These are phyloP conservation scores for Xerocomus brunneocitrinus DNA, from an alignment of 768 basidiomycete species.

Conservation along the genomic window DNA sequence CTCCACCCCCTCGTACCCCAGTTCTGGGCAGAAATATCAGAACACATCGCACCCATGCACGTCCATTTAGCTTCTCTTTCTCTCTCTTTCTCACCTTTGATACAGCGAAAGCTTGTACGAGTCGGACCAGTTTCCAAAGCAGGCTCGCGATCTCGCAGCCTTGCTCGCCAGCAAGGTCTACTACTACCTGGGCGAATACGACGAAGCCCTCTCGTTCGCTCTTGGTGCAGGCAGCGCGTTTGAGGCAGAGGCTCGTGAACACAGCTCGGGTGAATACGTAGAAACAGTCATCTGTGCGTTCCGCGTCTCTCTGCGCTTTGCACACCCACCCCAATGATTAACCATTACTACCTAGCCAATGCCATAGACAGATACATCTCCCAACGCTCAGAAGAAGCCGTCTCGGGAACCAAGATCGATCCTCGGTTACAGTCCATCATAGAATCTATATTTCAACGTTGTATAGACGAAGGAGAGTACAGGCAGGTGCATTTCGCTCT, in stretches of 20 bases:
- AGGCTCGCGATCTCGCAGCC: slow-evolving; percentile 79
- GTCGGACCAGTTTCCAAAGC: slow-evolving; percentile 64
- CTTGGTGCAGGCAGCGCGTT: slow-evolving; percentile 87
- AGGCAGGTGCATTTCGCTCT: slow-evolving; percentile 60
- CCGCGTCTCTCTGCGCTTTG: background rate
- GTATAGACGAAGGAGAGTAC: slow-evolving; percentile 84
- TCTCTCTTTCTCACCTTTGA: slow-evolving; percentile 6
- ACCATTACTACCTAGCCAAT: slow-evolving; percentile 56
- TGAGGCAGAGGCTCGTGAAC: slow-evolving; percentile 59
- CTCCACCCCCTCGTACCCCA: slow-evolving; percentile 82
- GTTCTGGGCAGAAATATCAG: slow-evolving; percentile 99
- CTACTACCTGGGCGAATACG: slow-evolving; percentile 92
- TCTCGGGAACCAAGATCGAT: slow-evolving; percentile 61
- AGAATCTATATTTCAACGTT: slow-evolving; percentile 82
- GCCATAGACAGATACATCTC: slow-evolving; percentile 93
- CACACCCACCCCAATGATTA: background rate
- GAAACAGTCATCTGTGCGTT: slow-evolving; percentile 91
- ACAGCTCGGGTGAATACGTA: slow-evolving; percentile 78
- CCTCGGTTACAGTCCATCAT: slow-evolving; percentile 77
- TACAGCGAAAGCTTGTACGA: slow-evolving; percentile 88
- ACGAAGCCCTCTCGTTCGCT: slow-evolving; percentile 94
- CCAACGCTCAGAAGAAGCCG: slow-evolving; percentile 53
- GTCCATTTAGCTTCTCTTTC: slow-evolving; percentile 29
- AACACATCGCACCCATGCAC: slow-evolving; percentile 85
- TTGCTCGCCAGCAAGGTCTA: slow-evolving; percentile 97